Evolutionary conservation across 2,329 filamentous ascomycete genomes (phyloP).

Genomic region (Metarhizium robertsii): DNA sequence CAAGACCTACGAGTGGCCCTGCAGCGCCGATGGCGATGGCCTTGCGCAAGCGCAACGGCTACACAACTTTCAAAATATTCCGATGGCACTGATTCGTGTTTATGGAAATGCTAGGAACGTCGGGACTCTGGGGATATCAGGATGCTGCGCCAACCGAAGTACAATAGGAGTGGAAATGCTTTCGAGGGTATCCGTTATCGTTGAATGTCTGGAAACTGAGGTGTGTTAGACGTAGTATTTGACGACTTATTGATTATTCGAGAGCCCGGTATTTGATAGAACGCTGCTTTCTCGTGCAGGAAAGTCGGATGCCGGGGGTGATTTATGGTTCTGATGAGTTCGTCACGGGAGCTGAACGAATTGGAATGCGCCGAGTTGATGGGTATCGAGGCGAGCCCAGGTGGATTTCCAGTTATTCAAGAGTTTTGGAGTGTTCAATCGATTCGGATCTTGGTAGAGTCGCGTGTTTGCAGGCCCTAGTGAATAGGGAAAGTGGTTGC

Average conservation of each 20-base stretch:
- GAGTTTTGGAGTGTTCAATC: not conserved
- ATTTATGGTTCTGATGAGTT: not conserved
- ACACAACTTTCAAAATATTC: not conserved
- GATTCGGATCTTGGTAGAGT: not conserved
- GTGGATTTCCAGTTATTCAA: not conserved
- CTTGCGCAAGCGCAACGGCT: not conserved
- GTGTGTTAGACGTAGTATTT: not conserved
- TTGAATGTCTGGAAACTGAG: not conserved
- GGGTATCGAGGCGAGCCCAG: not conserved
- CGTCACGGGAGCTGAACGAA: not conserved
- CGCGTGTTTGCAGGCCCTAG: not conserved
- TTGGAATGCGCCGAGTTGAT: not conserved
- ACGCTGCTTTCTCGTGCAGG: not conserved
- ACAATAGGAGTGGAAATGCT: not conserved
- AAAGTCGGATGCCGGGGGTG: not conserved
- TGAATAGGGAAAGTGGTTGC: not conserved
- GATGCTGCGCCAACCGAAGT: not conserved
- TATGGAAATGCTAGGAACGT: not conserved
- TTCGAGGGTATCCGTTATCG: not conserved
- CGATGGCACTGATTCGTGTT: not conserved
- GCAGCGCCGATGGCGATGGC: not conserved
- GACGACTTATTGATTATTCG: not conserved
- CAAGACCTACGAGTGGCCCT: conserved; percentile 3
- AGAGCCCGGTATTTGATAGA: not conserved
- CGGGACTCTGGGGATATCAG: not conserved